These are phyloP conservation scores for Acanthamoeba healyi DNA, from an alignment of 208 protist genomes.

Conservation along the genomic window DNA sequence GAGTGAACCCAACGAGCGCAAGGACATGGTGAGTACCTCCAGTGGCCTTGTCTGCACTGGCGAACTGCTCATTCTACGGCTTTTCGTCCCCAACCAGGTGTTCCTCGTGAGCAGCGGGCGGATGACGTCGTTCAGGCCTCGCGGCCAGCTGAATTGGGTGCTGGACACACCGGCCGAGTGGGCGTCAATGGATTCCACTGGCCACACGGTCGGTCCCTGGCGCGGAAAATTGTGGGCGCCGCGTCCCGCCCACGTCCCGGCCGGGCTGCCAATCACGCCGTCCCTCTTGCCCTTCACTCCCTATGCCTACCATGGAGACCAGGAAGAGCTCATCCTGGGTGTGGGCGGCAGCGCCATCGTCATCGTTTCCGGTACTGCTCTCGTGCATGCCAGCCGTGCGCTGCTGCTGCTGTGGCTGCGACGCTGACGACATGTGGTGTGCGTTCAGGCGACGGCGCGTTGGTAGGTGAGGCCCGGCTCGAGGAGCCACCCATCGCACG, in stretches of 20 bases:
- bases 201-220: neutral
- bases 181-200: constrained; percentile 57
- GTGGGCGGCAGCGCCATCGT: constrained; percentile 63
- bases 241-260: constrained; percentile 31
- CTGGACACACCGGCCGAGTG: constrained; percentile 70
- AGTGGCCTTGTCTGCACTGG: too few species aligned
- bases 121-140: constrained; percentile 58
- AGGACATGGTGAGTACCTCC: neutral
- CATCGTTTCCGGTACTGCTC: constrained; percentile 46
- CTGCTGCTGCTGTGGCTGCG: too few species aligned
- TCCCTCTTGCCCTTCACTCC: constrained; percentile 32
- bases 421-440: neutral
- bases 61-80: too few species aligned
- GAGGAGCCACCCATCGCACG: constrained; percentile 65
- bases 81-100: constrained; percentile 61
- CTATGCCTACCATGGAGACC: constrained; percentile 26
- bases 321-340: constrained; percentile 71
- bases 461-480: neutral
- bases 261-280: constrained; percentile 42
- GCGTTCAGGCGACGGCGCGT: constrained; percentile 7
- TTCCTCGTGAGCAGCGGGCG: constrained; percentile 78
- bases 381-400: neutral
- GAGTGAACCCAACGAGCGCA: neutral
- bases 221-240: constrained; percentile 26
- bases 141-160: constrained; percentile 77